phyloP scores from a whole-genome alignment of 106 monocot genomes.

The Platanthera guangdongensis region DNA sequence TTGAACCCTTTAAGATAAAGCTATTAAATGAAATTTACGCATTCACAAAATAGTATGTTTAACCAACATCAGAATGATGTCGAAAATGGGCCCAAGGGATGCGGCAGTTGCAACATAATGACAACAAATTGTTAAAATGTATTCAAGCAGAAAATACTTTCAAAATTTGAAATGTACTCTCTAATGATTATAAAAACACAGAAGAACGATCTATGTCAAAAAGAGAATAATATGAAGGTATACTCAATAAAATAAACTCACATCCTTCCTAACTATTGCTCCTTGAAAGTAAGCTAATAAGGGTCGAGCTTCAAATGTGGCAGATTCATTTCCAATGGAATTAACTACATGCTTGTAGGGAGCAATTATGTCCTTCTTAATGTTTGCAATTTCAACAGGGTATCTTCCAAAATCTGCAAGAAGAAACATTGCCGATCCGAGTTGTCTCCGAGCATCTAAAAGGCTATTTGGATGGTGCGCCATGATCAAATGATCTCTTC shows the following conservation, averaged over 20 bases:
- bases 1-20: too few species aligned
- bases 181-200: neutral
- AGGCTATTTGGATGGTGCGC: conserved; percentile 92
- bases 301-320: conserved; percentile 39
- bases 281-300: conserved; percentile 49
- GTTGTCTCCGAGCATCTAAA: conserved; percentile 36
- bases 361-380: conserved; percentile 57
- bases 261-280: conserved; percentile 63
- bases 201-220: neutral
- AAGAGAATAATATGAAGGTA: neutral
- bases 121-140: neutral
- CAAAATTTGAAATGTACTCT: neutral
- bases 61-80: neutral
- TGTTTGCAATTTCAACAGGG: conserved; percentile 52
- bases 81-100: neutral
- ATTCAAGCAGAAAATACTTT: neutral
- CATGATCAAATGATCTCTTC: conserved; percentile 66
- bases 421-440: conserved; percentile 41
- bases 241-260: conserved; percentile 26
- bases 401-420: conserved; percentile 88
- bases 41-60: neutral
- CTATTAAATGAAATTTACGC: too few species aligned
- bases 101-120: neutral
- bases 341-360: conserved; percentile 53
- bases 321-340: conserved; percentile 29